Base-by-base conservation (phyloP, 2,329 filamentous ascomycete species). In the Diaporthe capsici region DNA sequence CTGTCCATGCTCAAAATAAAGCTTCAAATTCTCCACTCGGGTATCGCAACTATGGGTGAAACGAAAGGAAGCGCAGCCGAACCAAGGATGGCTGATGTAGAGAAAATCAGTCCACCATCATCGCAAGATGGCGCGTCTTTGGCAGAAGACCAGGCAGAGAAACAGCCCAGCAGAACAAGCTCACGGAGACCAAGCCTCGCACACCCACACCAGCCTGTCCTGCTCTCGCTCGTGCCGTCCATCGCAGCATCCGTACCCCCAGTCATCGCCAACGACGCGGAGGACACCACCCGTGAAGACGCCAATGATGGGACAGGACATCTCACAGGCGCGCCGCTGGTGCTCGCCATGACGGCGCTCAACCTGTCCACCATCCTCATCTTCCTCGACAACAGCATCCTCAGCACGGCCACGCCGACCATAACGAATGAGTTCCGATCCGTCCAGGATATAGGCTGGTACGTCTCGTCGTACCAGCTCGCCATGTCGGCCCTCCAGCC, bases 401-500 rank as follows among this genome's bases (percentile, higher is more conserved):
- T 76, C 44, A 71, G 55, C 42, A 63, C 55, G 2, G 82, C 83
- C 13, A 80, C 82, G 55, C 82, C 82, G 9, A 81, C 80, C 15
- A 82, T 83, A 57, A 80, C 80, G 4, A 77, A 81, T 71, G 78
- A 81, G 31, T 79, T 84, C 76, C 79, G 84, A 34, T 80, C 84
- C 34, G 79, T 85, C 2, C 79, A 82, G 13, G 85, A 86, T 73
- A 82, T 87, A 22, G 85, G 84, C 42, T 87, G 86, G 85, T 87
- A 87, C 68, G 84, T 83, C 8, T 81, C 81, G 72, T 81, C 82
- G 28, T 83, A 84, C 76, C 77, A 82, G 76, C 80, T 85, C 76
- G 81, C 70, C 31, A 22, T 73, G 51, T 77, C 79, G 75, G 79
- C 82, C 0, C 80, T 83, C 55, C 82, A 83, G 80, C 34, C 84